These are phyloP conservation scores for Thalassiosira livingstoniorum DNA, from an alignment of 352 stramenopile genomes.

Conservation along the genomic window DNA sequence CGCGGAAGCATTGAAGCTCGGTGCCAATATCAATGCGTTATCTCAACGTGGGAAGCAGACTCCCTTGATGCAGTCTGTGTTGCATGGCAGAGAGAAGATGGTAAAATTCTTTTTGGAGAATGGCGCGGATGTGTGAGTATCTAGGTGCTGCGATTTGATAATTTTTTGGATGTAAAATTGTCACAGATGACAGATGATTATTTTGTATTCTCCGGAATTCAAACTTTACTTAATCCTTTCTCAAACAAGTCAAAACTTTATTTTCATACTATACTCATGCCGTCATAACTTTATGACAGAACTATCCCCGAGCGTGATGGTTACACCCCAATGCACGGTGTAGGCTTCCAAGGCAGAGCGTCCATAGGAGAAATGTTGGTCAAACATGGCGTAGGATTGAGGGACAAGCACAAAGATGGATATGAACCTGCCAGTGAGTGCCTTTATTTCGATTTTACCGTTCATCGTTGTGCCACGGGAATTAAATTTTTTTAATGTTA, in stretches of 20 bases:
- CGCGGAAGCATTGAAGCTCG: slow-evolving; percentile 17
- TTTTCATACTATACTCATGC: not conserved
- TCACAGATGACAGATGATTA: not conserved
- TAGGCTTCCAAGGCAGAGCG: slow-evolving; percentile 69
- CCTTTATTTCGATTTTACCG: not conserved
- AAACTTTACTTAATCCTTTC: not conserved
- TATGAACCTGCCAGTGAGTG: slow-evolving; percentile 49
- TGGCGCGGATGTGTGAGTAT: slow-evolving; percentile 56
- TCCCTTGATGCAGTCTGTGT: slow-evolving; percentile 65
- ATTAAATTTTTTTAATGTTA: not conserved
- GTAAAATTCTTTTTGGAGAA: slow-evolving; percentile 60
- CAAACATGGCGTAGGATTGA: slow-evolving; percentile 39
- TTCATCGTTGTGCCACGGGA: not conserved
- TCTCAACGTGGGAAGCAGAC: slow-evolving; percentile 56
- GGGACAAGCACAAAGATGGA: slow-evolving; percentile 43
- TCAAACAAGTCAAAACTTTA: not conserved
- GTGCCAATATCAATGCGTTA: slow-evolving; percentile 57
- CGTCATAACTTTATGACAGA: not conserved
- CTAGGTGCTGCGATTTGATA: not conserved
- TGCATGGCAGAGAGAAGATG: slow-evolving; percentile 57
- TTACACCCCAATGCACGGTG: slow-evolving; percentile 73
- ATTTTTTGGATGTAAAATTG: not conserved
- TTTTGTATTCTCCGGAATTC: not conserved
- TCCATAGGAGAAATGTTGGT: slow-evolving; percentile 61
- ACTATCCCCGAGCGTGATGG: slow-evolving; percentile 69